phyloP scores from a whole-genome alignment of 2,329 filamentous ascomycete species.

The Hypoxylon sp. region DNA sequence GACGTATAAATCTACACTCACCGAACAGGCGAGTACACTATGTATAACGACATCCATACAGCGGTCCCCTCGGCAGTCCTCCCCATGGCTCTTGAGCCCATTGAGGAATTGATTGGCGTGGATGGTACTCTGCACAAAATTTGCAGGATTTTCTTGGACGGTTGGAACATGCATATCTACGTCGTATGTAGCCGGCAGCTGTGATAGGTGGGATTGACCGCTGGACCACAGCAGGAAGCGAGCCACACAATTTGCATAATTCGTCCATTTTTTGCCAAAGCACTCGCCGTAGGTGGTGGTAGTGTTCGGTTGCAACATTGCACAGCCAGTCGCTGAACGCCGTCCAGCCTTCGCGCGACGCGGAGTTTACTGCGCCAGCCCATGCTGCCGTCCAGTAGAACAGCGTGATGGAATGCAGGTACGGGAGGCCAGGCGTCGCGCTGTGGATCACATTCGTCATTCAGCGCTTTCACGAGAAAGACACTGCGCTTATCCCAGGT shows the following conservation, averaged over 20 bases:
- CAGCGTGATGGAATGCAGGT: slow-evolving; percentile 47
- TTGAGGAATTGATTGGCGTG: slow-evolving; percentile 40
- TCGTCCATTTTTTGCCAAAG: slow-evolving; percentile 41
- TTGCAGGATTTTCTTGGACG: slow-evolving; percentile 40
- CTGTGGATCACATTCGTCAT: slow-evolving; percentile 42
- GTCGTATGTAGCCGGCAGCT: slow-evolving; percentile 40
- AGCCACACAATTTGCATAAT: slow-evolving; percentile 51
- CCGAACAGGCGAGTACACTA: slow-evolving; percentile 25
- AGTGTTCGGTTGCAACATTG: slow-evolving; percentile 50
- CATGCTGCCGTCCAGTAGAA: slow-evolving; percentile 45
- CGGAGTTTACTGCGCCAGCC: slow-evolving; percentile 43
- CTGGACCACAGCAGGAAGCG: slow-evolving; percentile 45
- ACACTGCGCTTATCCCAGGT: slow-evolving; percentile 33
- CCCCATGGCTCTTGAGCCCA: slow-evolving; percentile 22
- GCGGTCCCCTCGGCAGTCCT: slow-evolving; percentile 33
- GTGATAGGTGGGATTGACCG: slow-evolving; percentile 50
- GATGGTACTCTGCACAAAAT: slow-evolving; percentile 41
- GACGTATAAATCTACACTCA: slow-evolving; percentile 29
- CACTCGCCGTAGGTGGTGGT: slow-evolving; percentile 38
- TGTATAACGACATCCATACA: slow-evolving; percentile 31
- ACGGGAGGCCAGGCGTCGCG: slow-evolving; percentile 43
- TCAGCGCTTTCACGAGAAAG: slow-evolving; percentile 41
- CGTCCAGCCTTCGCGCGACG: slow-evolving; percentile 46
- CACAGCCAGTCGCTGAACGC: slow-evolving; percentile 50
- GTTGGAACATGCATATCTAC: slow-evolving; percentile 42